Evolutionary conservation across 2,329 filamentous ascomycete species (phyloP).

Genomic region (Hypoxylon rubiginosum): DNA sequence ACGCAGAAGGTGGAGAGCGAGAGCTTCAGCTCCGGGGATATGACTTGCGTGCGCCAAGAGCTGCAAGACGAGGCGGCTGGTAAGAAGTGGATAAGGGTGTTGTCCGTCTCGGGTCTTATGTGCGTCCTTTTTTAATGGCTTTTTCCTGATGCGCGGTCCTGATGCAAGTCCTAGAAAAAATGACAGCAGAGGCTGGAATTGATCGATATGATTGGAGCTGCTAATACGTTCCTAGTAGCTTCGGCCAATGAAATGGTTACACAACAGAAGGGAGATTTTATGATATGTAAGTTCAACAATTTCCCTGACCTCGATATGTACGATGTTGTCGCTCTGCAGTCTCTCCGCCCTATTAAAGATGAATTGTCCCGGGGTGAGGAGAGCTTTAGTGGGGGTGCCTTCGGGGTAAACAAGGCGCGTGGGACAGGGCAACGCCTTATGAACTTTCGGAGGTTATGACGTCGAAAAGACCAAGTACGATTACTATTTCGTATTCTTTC

Average conservation of each 20-base stretch:
- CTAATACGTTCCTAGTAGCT: not conserved
- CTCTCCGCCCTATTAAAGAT: not conserved
- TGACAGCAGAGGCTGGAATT: not conserved
- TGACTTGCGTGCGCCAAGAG: slow-evolving; percentile 32
- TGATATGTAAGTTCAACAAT: not conserved
- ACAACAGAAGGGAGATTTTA: not conserved
- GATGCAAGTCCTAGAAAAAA: not conserved
- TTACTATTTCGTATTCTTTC: not conserved
- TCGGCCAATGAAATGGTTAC: not conserved
- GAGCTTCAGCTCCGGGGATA: not conserved
- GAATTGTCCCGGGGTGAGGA: too few relatives aligned
- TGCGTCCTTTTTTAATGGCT: too few relatives aligned
- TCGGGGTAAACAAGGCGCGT: slow-evolving; percentile 27
- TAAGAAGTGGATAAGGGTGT: slow-evolving; percentile 7
- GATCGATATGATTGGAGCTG: not conserved
- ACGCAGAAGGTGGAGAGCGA: slow-evolving; percentile 21
- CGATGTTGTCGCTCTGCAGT: not conserved
- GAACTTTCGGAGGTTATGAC: not conserved
- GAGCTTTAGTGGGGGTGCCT: slow-evolving; percentile 12
- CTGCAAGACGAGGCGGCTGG: slow-evolving; percentile 34
- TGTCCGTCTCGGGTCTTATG: slow-evolving; percentile 9
- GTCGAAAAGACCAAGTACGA: not conserved
- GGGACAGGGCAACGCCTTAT: slow-evolving; percentile 35
- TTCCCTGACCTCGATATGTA: not conserved
- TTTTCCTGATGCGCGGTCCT: slow-evolving; percentile 3